phyloP scores from a whole-genome alignment of 2,329 filamentous ascomycete species.

The Hypoxylon sp. region DNA sequence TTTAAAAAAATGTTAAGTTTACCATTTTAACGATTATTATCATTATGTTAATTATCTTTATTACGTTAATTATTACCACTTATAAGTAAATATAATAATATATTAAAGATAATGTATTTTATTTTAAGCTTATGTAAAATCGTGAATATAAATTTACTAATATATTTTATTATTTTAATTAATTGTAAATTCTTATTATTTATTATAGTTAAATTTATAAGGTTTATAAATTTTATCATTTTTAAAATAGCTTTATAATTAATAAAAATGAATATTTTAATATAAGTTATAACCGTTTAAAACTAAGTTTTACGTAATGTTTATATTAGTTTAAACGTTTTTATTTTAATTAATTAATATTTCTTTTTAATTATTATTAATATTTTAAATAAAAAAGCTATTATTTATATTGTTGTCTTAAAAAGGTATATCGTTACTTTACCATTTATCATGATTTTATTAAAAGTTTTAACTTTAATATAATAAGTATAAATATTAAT shows the following conservation, averaged over 20 bases:
- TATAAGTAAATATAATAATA: conserved; percentile 7
- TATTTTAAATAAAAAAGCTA: conserved; percentile 1
- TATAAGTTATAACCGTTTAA: not conserved
- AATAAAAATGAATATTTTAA: conserved; percentile 3
- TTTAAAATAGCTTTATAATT: conserved; percentile 11
- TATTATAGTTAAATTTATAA: conserved; percentile 12
- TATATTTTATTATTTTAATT: conserved; percentile 15
- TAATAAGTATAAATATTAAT: conserved; percentile 12
- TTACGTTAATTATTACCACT: too few species aligned
- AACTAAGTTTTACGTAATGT: conserved; percentile 1
- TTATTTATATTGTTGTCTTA: not conserved
- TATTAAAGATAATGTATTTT: conserved; percentile 11
- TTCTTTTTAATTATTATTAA: not conserved
- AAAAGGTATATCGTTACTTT: not conserved
- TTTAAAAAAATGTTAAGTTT: conserved; percentile 8
- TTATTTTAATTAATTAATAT: conserved; percentile 8
- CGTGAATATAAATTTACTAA: conserved; percentile 7
- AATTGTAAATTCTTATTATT: conserved; percentile 14
- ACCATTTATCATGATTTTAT: too few species aligned
- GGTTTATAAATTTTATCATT: conserved; percentile 7
- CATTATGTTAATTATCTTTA: conserved; percentile 2
- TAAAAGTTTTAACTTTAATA: conserved; percentile 1
- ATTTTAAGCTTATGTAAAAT: conserved; percentile 14
- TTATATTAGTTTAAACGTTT: conserved; percentile 1
- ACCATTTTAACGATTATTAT: not conserved